Evolutionary conservation across 257 asterid genomes (phyloP).

Genomic region (Solanum ossicruentum): DNA sequence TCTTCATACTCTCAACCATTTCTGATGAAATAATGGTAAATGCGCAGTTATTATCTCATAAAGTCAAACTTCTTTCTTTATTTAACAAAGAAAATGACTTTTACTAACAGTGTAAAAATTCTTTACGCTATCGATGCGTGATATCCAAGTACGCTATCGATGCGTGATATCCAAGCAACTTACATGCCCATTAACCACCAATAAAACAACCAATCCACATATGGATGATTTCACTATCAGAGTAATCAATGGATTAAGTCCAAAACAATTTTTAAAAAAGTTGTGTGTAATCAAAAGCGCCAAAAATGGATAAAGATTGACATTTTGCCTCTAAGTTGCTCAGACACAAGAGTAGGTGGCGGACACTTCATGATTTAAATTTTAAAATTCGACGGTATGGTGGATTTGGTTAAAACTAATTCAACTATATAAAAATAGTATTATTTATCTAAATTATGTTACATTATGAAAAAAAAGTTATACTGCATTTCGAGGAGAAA

Average conservation of each 20-base stretch:
- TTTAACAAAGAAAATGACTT: too few species aligned
- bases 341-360: background rate
- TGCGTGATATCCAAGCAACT: background rate
- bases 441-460: background rate
- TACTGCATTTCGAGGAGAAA: background rate
- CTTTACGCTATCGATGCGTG: background rate
- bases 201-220: background rate
- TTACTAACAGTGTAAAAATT: background rate
- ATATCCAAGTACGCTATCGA: background rate
- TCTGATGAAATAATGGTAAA: slow-evolving; percentile 17
- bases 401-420: background rate
- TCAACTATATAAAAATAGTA: background rate
- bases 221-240: background rate
- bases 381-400: background rate
- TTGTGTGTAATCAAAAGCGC: too few species aligned
- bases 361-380: background rate
- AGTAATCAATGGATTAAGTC: background rate
- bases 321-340: background rate
- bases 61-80: background rate
- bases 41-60: background rate
- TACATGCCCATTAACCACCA: background rate
- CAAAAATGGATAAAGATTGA: background rate
- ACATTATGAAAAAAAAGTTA: background rate
- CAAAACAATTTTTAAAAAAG: background rate
- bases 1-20: slow-evolving; percentile 84